A percentile compares a stretch with the other conserved stretches of the same genome.
phyloP scores from a whole-genome alignment of 2,329 filamentous ascomycete species.

The Aureobasidium sp. region DNA sequence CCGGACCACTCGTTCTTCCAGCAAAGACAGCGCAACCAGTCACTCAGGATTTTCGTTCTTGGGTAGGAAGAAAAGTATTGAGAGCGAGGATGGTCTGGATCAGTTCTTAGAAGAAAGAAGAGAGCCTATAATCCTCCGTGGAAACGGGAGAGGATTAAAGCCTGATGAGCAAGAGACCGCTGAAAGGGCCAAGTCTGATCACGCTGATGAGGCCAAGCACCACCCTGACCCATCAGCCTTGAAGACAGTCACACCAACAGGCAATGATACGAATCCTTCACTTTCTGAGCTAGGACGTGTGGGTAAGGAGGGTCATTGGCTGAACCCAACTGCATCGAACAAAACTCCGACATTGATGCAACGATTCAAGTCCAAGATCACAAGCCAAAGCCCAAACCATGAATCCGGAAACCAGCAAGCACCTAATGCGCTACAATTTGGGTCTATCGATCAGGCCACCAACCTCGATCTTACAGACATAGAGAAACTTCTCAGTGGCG shows the following conservation, averaged over 20 bases:
- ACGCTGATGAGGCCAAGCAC: background rate
- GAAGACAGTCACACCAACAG: too few species aligned
- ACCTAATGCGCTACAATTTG: background rate
- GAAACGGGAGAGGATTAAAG: constrained; percentile 22
- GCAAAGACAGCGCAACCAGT: constrained; percentile 32
- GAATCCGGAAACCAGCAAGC: background rate
- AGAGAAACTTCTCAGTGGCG: background rate
- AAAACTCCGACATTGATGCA: background rate
- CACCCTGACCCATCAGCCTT: background rate
- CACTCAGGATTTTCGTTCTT: constrained; percentile 28
- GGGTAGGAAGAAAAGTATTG: constrained; percentile 36
- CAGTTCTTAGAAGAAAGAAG: constrained; percentile 34
- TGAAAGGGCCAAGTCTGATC: background rate
- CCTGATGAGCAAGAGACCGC: constrained; percentile 22
- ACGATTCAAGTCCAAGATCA: background rate
- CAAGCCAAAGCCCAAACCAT: background rate
- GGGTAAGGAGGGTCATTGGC: constrained; percentile 31
- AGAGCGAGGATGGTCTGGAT: constrained; percentile 34
- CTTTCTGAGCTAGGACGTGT: constrained; percentile 17
- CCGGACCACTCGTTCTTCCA: constrained; percentile 39
- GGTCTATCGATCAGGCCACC: background rate
- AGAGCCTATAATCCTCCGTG: constrained; percentile 38
- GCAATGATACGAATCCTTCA: constrained; percentile 12
- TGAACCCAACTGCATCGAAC: constrained; percentile 17
- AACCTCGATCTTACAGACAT: background rate